phyloP scores from a whole-genome alignment of 805 yeast species.

The Saturnispora ahearnii region DNA sequence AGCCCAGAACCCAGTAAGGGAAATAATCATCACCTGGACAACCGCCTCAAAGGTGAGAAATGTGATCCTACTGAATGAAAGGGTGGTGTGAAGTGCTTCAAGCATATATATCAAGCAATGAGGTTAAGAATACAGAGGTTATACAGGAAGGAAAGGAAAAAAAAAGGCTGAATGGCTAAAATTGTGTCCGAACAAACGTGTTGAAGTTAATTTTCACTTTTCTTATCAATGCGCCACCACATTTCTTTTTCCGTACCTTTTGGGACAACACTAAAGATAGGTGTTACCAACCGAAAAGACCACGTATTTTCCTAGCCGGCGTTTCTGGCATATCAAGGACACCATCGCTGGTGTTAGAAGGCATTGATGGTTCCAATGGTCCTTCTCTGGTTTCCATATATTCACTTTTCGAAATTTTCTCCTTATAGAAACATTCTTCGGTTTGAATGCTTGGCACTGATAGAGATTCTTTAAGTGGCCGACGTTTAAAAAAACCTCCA shows the following conservation, averaged over 20 bases:
- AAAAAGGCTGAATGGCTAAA: background rate
- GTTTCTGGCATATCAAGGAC: background rate
- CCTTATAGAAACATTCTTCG: too few species aligned
- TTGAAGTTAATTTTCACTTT: background rate
- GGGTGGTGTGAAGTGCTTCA: background rate
- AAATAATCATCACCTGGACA: slow-evolving; percentile 77
- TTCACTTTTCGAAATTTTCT: background rate
- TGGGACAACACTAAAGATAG: background rate
- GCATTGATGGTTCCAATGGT: background rate
- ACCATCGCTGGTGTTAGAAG: too few species aligned
- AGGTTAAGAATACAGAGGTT: background rate
- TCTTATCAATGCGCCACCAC: slow-evolving; percentile 3
- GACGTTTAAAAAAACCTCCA: slow-evolving; percentile 5
- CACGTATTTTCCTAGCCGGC: background rate
- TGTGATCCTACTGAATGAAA: slow-evolving; percentile 31
- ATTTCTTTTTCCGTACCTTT: background rate
- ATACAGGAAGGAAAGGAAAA: background rate
- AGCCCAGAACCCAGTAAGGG: slow-evolving; percentile 79
- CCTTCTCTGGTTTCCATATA: background rate
- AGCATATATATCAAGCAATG: slow-evolving; percentile 4
- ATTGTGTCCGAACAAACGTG: background rate
- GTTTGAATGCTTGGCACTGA: background rate
- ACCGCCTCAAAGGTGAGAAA: slow-evolving; percentile 87
- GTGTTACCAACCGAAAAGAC: slow-evolving; percentile 4
- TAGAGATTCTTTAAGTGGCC: background rate